Base-by-base conservation (phyloP, 2,329 filamentous ascomycete species). In the Didymella glomerata region DNA sequence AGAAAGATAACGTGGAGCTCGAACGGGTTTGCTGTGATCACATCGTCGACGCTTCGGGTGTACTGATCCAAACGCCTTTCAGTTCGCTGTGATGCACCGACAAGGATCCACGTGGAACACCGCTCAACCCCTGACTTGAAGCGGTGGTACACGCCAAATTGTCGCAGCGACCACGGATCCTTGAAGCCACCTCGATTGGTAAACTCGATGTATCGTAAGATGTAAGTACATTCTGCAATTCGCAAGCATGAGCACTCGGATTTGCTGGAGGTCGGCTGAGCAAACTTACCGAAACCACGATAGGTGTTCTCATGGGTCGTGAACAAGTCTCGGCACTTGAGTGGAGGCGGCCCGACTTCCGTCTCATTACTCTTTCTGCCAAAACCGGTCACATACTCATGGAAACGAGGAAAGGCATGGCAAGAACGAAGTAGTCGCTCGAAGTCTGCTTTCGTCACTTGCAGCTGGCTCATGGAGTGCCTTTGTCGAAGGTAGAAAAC, bases 1-100 rank as follows among this genome's bases (percentile, higher is more conserved):
- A 70, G 49, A 22, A 71, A 67, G 5, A 68, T 65, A 7, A 58
- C 48, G 36, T 71, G 69, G 2, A 71, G 56, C 24, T 70, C 69
- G n/a, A 71, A 68, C 1, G 69, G 69, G 57, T 69, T 66, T 2
- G 61, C 49, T 13, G 16, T 20, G 2, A 27, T 14, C 6, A 57
- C 1, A 4, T 57, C 34, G 7, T 41, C n/a, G 1, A 52, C 48
- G 28, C 42, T 52, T n/a, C 42, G 14, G 1, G 54, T 42, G 20
- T 57, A 52, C 36, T 32, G 41, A 36, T 52, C 48, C 13, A 48
- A 11, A 4, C 36, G 54, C 1, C 0, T 4, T 8, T 36, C 16
- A 0, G 41, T 57, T 22, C 54, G 34, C 16, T 48, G 7, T 16
- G 34, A 46, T 27, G 48, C 40, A 5, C 54, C 54, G 1, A 50